Evolutionary conservation across 805 yeast species (phyloP), one percentile per base, ranked within the genome.

Genomic region (Kurtzmaniella fragi): DNA sequence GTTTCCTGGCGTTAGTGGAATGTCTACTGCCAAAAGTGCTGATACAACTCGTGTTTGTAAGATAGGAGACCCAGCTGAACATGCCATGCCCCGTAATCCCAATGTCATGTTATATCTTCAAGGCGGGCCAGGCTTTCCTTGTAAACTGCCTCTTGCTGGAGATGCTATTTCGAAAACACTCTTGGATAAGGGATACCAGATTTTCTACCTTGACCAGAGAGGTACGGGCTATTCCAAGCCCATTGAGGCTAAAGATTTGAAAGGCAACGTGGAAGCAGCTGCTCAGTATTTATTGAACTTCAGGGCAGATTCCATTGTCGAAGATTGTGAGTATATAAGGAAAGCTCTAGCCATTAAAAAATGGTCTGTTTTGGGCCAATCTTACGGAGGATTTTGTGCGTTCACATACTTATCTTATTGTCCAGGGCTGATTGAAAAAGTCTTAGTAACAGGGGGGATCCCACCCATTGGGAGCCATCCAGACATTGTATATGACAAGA

Each of bases 151-250:
- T 2, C 45, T 57, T 16, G 41, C 65, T 5, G 59, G 61, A 35
- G 47, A 63, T 1, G 67, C 70, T 1, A 52, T 49, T 35, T 57
- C 67, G n/a, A 64, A 70, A 33, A 60, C 54, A 25, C 52, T 71
- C 34, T 29, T 72, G 8, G 68, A 64, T 11, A 54, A 57, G 29
- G 77, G 73, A 2, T 70, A 61, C 46, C 67, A 66, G 49, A 56
- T 73, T 5, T 53, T 78, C 11, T 68, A 62, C 31, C 54, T 75
- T 35, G 84, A 78, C 56, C 83, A 78, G 50, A 55, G 83, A 49
- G 84, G 83, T n/a, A 78, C 83, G 1, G 84, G 83, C 0, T 52
- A 71, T 17, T 71, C 78, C 34, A 58, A 71, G 3, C 70, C 77
- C 1, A 50, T 78, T 14, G 75, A 73, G 34, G 50, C 57, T 2